phyloP scores from a whole-genome alignment of 1,139 yeast genomes.

The Pichia sp. region DNA sequence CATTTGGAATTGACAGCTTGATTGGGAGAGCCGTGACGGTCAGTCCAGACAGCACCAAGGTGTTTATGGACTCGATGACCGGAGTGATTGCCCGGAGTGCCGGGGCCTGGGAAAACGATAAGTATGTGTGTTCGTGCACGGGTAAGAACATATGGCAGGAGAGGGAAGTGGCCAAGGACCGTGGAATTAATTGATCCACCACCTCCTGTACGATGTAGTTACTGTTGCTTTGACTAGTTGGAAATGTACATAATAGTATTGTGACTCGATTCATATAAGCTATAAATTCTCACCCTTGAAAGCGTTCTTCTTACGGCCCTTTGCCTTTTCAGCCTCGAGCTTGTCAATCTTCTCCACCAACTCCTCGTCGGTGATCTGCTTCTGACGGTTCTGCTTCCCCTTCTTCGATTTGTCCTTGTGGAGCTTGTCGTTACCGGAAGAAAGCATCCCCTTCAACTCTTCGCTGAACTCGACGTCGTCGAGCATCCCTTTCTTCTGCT shows the following conservation, averaged over 20 bases:
- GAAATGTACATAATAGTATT: not conserved
- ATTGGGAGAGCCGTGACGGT: slow-evolving; percentile 81
- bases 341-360: slow-evolving; percentile 5
- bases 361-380: slow-evolving; percentile 1
- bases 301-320: slow-evolving; percentile 10
- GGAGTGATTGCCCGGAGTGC: slow-evolving; percentile 97
- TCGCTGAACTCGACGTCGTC: not conserved
- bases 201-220: too few species aligned
- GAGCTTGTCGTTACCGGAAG: slow-evolving; percentile 9
- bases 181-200: slow-evolving; percentile 47
- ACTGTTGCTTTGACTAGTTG: too few species aligned
- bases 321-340: not conserved
- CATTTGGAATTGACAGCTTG: slow-evolving; percentile 54
- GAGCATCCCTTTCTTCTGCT: not conserved
- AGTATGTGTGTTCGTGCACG: slow-evolving; percentile 88
- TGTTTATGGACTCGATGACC: slow-evolving; percentile 48
- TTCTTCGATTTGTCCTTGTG: not conserved
- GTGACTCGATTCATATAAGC: not conserved
- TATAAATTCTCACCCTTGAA: slow-evolving; percentile 10
- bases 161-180: slow-evolving; percentile 62
- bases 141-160: slow-evolving; percentile 98
- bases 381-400: not conserved
- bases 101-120: slow-evolving; percentile 95
- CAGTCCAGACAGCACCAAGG: slow-evolving; percentile 32
- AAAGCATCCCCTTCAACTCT: slow-evolving; percentile 4